These are phyloP conservation scores for Acacia acuminata DNA, from an alignment of 306 rosid species.

Conservation along the genomic window DNA sequence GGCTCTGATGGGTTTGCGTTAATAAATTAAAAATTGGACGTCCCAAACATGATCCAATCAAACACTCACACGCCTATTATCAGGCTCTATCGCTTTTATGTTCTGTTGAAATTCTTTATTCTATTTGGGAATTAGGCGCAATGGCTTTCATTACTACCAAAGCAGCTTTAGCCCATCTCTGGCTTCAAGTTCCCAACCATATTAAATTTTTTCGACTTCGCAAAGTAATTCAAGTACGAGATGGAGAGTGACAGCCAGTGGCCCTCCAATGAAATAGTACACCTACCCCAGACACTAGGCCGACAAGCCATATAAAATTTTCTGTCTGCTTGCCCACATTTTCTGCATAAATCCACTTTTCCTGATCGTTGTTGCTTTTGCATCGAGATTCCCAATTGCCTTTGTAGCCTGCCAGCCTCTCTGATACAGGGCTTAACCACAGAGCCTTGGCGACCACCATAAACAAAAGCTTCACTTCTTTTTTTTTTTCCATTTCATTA, in stretches of 20 bases:
- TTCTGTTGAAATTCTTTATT: no score
- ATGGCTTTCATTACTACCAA: no score
- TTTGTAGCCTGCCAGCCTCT: background rate
- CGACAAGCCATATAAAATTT: slow-evolving; percentile 35
- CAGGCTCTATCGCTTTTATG: no score
- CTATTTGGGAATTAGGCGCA: no score
- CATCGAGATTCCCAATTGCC: slow-evolving; percentile 40
- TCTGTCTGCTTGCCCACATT: slow-evolving; percentile 41
- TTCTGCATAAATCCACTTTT: slow-evolving; percentile 11
- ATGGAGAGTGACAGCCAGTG: slow-evolving; percentile 30
- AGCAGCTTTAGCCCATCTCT: no score
- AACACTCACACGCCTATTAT: no score
- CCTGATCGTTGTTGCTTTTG: slow-evolving; percentile 1
- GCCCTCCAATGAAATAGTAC: background rate
- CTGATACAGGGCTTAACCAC: background rate
- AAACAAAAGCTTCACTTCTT: slow-evolving; percentile 38
- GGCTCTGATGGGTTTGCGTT: no score
- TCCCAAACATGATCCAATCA: no score
- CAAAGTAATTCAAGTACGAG: background rate
- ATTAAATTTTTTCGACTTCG: background rate
- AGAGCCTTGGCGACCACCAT: slow-evolving; percentile 24
- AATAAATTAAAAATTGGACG: no score
- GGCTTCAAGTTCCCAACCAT: slow-evolving; percentile 23
- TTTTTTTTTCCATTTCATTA: slow-evolving; percentile 24
- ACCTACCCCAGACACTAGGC: background rate